Conservation (phyloP, 2,329 filamentous ascomycete species). For the Davidsoniella neocaledoniae region DNA sequence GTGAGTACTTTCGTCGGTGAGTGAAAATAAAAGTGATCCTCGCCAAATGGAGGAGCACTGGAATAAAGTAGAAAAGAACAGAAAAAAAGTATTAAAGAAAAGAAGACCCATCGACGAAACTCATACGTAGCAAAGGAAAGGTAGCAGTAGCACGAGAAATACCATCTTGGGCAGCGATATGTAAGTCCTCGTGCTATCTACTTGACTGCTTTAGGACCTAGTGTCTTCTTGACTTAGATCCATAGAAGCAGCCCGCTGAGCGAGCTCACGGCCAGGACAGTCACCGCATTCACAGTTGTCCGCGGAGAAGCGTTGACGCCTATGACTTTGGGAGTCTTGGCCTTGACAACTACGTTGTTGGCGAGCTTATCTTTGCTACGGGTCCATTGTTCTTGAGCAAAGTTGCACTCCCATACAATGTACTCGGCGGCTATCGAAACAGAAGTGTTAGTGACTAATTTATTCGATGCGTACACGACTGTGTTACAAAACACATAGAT, state of each 20-base stretch:
- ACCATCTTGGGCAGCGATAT: neutral
- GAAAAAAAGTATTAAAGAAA: neutral
- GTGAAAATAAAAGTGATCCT: neutral
- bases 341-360: conserved; percentile 21
- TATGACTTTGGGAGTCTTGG: conserved; percentile 16
- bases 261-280: neutral
- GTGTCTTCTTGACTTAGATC: neutral
- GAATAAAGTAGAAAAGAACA: neutral
- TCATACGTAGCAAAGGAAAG: neutral
- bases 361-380: conserved; percentile 19
- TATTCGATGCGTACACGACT: neutral
- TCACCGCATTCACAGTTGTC: neutral
- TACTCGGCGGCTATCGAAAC: conserved; percentile 19
- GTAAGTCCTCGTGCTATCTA: no score
- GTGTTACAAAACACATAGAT: neutral
- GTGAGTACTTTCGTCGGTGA: neutral
- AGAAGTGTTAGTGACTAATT: neutral
- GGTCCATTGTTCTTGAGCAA: conserved; percentile 18
- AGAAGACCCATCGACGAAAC: neutral
- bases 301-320: conserved; percentile 11
- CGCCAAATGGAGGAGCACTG: neutral
- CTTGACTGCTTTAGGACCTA: neutral
- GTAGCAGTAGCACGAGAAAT: neutral
- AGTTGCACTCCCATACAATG: conserved; percentile 23
- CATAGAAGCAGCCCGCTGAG: neutral